phyloP scores from a whole-genome alignment of 352 stramenopile species.

The Pythium sp. region DNA sequence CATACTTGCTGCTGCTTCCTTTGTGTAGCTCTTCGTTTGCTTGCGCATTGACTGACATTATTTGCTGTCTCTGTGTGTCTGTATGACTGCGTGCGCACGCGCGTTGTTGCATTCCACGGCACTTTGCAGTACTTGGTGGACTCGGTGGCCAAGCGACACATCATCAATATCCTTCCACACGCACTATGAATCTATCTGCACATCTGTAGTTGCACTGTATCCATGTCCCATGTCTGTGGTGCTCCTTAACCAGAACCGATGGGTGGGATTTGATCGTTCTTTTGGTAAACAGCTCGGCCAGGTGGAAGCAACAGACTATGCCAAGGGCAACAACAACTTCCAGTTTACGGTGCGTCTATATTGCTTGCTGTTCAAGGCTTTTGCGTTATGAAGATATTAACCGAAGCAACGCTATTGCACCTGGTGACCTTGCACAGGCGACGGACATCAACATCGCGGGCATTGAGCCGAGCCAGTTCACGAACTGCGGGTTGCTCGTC shows the following conservation, averaged over 20 bases:
- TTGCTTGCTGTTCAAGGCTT: background rate
- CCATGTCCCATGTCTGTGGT: background rate
- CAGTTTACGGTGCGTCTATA: conserved; percentile 70
- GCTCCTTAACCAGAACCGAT: conserved; percentile 29
- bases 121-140: conserved; percentile 75
- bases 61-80: background rate
- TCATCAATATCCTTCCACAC: conserved; percentile 82
- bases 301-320: conserved; percentile 63
- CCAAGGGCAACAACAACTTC: conserved; percentile 70
- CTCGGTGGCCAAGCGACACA: conserved; percentile 78
- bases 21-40: background rate
- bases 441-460: conserved; percentile 63
- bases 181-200: conserved; percentile 3
- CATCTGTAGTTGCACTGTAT: background rate
- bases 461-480: conserved; percentile 81
- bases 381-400: no score
- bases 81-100: background rate
- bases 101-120: background rate
- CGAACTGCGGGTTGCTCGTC: conserved; percentile 86
- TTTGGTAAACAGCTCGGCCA: conserved; percentile 60
- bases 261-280: background rate
- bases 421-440: conserved; percentile 24
- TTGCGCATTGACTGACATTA: background rate
- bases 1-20: background rate
- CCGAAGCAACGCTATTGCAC: no score